phyloP scores from a whole-genome alignment of 257 asterid genomes.

The Anisodus tanguticus region DNA sequence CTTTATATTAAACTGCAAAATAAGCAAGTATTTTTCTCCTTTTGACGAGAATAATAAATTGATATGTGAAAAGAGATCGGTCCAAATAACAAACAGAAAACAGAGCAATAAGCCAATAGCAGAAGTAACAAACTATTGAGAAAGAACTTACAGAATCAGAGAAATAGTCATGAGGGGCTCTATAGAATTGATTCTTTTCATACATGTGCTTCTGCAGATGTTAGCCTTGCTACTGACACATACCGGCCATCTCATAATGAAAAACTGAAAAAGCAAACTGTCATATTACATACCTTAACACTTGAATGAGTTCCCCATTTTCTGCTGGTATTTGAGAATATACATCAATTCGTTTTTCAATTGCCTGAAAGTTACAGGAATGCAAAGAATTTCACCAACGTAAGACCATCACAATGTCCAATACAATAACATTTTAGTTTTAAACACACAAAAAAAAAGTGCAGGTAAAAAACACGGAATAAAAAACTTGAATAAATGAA shows the following conservation, averaged over 20 bases:
- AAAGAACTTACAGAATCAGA: slow-evolving; percentile 65
- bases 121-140: background rate
- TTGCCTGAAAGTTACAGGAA: slow-evolving; percentile 57
- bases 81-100: background rate
- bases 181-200: slow-evolving; percentile 74
- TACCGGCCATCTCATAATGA: slow-evolving; percentile 37
- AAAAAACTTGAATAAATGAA: background rate
- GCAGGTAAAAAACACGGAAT: slow-evolving; percentile 27
- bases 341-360: slow-evolving; percentile 82
- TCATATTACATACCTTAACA: slow-evolving; percentile 59
- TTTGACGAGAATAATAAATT: background rate
- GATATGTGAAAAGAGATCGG: slow-evolving; percentile 5
- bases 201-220: slow-evolving; percentile 90
- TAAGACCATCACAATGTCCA: background rate
- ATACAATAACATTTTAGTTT: background rate
- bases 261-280: slow-evolving; percentile 33
- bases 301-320: slow-evolving; percentile 91
- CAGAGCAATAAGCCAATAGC: slow-evolving; percentile 13
- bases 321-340: slow-evolving; percentile 79
- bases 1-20: slow-evolving; percentile 37
- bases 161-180: slow-evolving; percentile 85
- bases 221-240: slow-evolving; percentile 58
- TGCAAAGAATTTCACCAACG: slow-evolving; percentile 9
- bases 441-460: background rate
- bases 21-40: background rate